Evolutionary conservation across 148 eudicot species (phyloP).

Genomic region (Cornus florida): DNA sequence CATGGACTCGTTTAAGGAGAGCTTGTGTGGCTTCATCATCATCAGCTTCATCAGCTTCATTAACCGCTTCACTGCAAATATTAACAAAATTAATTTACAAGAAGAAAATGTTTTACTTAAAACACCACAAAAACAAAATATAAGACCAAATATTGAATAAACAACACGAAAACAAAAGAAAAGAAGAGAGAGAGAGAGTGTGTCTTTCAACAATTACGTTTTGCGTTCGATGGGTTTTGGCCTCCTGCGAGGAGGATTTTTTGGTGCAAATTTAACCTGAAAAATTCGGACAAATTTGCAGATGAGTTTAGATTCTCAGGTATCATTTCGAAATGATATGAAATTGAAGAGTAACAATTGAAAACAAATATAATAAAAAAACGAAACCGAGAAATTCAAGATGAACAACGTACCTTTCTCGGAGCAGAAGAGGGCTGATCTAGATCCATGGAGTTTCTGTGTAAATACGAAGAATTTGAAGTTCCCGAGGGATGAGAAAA

Average conservation of each 20-base stretch:
- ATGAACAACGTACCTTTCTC: slow-evolving; percentile 24
- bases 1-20: slow-evolving; percentile 28
- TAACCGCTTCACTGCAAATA: slow-evolving; percentile 34
- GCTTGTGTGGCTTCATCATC: slow-evolving; percentile 21
- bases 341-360: neutral
- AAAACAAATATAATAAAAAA: neutral
- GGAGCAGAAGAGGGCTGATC: slow-evolving; percentile 20
- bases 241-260: slow-evolving; percentile 32
- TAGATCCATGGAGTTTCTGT: slow-evolving; percentile 24
- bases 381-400: neutral
- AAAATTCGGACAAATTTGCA: neutral
- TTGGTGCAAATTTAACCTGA: slow-evolving; percentile 44
- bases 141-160: neutral
- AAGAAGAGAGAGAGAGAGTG: neutral
- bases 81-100: neutral
- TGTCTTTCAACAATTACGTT: slow-evolving; percentile 19
- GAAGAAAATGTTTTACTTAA: neutral
- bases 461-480: no score
- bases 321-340: neutral
- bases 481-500: neutral
- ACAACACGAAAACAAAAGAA: neutral
- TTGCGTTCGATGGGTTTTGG: slow-evolving; percentile 17
- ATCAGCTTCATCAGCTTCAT: slow-evolving; percentile 3
- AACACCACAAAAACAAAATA: neutral
- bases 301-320: neutral